These are phyloP conservation scores for Chytriomyces sp. DNA, from an alignment of 192 early-diverging fungal species.

Conservation along the genomic window DNA sequence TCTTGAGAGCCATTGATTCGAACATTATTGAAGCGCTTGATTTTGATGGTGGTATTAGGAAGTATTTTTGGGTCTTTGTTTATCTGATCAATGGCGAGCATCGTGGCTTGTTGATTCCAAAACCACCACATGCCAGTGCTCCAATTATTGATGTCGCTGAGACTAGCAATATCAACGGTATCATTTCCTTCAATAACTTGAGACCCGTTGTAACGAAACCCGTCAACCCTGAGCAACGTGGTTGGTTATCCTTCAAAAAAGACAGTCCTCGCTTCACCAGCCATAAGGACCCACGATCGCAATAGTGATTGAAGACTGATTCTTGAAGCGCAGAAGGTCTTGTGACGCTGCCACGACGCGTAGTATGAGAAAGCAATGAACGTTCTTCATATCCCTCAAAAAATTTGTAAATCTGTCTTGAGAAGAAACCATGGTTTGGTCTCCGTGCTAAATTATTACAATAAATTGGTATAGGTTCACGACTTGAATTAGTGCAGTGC, in stretches of 20 bases:
- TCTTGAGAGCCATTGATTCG: neutral
- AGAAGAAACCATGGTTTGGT: no score
- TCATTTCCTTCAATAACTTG: neutral
- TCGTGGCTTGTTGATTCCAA: neutral
- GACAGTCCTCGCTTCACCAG: neutral
- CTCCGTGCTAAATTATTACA: no score
- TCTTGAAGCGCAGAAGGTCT: neutral
- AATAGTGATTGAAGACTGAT: conserved; percentile 9
- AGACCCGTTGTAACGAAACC: neutral
- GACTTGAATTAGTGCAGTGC: no score
- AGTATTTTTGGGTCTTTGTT: conserved; percentile 1
- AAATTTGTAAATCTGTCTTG: no score
- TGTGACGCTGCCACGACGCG: neutral
- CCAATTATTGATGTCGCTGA: neutral
- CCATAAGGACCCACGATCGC: conserved; percentile 1
- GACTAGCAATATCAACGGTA: neutral
- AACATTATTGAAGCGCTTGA: neutral
- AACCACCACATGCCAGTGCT: neutral
- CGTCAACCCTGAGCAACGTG: neutral
- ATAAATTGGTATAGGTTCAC: no score
- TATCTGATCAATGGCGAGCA: neutral
- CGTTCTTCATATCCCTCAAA: no score
- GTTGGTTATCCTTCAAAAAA: neutral
- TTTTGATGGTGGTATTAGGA: conserved; percentile 8
- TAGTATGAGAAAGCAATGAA: no score